Evolutionary conservation across 805 yeast species (phyloP).

Genomic region (Cyberlindnera japonica): DNA sequence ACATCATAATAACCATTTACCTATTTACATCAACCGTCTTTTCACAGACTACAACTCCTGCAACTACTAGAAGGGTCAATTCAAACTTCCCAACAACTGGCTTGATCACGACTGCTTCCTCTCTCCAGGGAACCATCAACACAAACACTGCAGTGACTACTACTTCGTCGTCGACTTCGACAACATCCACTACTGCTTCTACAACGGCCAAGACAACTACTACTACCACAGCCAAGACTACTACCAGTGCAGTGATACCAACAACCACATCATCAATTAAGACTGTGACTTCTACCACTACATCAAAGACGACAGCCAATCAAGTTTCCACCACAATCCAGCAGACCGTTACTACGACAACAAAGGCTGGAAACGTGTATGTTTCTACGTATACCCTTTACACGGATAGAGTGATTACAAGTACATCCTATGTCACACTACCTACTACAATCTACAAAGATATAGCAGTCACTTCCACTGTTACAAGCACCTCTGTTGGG

Average conservation of each 20-base stretch:
- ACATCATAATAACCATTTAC: too few species aligned
- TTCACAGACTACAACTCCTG: slow-evolving; percentile 16
- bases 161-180: slow-evolving; percentile 1
- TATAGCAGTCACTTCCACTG: slow-evolving; percentile 5
- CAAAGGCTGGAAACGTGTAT: slow-evolving; percentile 16
- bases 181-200: slow-evolving; percentile 7
- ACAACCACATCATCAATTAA: slow-evolving; percentile 7
- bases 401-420: slow-evolving; percentile 1
- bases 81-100: slow-evolving; percentile 16
- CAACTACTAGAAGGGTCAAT: slow-evolving; percentile 17
- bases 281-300: slow-evolving; percentile 2
- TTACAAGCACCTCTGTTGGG: slow-evolving; percentile 3
- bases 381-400: slow-evolving; percentile 19
- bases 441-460: slow-evolving; percentile 8
- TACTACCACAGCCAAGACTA: slow-evolving; percentile 8
- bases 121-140: slow-evolving; percentile 17
- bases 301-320: slow-evolving; percentile 5
- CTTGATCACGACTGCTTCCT: slow-evolving; percentile 20
- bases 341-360: slow-evolving; percentile 20
- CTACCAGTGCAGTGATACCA: slow-evolving; percentile 2
- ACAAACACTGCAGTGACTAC: slow-evolving; percentile 18
- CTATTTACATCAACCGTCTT: too few species aligned
- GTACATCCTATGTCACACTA: slow-evolving; percentile 1
- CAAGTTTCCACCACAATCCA: slow-evolving; percentile 7
- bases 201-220: slow-evolving; percentile 1